phyloP scores from a whole-genome alignment of 306 rosid genomes.

The Acmispon strigosus region DNA sequence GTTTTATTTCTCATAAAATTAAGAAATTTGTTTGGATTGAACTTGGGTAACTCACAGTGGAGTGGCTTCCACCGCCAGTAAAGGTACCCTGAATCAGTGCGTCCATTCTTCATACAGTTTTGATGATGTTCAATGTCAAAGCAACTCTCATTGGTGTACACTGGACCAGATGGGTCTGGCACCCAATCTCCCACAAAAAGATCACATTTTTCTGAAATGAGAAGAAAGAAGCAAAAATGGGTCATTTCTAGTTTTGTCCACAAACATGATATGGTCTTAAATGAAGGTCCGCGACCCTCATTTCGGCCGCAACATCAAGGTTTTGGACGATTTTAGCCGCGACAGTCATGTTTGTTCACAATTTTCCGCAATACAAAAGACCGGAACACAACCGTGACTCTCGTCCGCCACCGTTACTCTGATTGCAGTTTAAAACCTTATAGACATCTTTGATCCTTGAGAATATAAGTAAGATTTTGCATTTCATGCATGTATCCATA shows the following conservation, averaged over 20 bases:
- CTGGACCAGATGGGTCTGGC: conserved; percentile 52
- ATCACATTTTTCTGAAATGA: conserved; percentile 51
- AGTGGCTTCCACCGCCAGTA: conserved; percentile 83
- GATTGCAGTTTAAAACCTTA: too few relatives aligned
- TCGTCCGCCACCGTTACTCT: too few relatives aligned
- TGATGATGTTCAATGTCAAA: conserved; percentile 66
- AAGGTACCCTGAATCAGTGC: conserved; percentile 69
- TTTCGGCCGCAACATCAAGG: too few relatives aligned
- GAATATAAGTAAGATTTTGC: too few relatives aligned
- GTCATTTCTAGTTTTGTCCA: too few relatives aligned
- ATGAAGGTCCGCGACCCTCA: too few relatives aligned
- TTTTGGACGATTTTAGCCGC: too few relatives aligned
- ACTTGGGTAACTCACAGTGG: conserved; percentile 58
- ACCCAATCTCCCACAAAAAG: conserved; percentile 78
- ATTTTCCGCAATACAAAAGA: too few relatives aligned
- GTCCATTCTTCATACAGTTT: conserved; percentile 79
- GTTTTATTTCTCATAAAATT: conserved; percentile 54
- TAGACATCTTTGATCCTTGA: too few relatives aligned
- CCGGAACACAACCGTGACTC: too few relatives aligned
- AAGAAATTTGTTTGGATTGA: conserved; percentile 60
- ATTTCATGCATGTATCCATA: neutral
- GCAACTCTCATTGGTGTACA: conserved; percentile 72
- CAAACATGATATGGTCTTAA: too few relatives aligned
- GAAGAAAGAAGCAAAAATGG: neutral
- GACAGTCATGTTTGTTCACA: too few relatives aligned